Evolutionary conservation across 495 filamentous ascomycete species (phyloP).

Genomic region (Penicillium argentinense): DNA sequence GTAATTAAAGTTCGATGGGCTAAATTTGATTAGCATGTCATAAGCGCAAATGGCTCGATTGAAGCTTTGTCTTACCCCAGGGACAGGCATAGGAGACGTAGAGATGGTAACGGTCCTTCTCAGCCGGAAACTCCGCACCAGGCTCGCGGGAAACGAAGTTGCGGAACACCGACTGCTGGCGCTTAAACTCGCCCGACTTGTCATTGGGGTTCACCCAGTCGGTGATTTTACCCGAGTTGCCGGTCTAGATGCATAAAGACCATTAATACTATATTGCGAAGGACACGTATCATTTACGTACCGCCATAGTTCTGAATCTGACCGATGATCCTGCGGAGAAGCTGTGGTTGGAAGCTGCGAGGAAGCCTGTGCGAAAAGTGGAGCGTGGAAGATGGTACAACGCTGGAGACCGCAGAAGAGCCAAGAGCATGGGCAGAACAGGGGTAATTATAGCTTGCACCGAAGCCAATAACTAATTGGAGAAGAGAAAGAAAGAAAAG

Average conservation of each 20-base stretch:
- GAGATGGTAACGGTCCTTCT: slow-evolving; percentile 68
- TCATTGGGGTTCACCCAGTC: slow-evolving; percentile 77
- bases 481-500: slow-evolving; percentile 6
- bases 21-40: slow-evolving; percentile 19
- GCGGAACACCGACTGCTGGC: slow-evolving; percentile 68
- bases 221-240: slow-evolving; percentile 58
- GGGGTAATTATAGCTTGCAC: slow-evolving; percentile 12
- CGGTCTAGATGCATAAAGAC: slow-evolving; percentile 24
- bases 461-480: not conserved
- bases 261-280: not conserved
- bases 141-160: slow-evolving; percentile 66
- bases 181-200: slow-evolving; percentile 87
- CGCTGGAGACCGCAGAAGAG: slow-evolving; percentile 23
- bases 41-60: not conserved
- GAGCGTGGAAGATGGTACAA: slow-evolving; percentile 20
- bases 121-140: slow-evolving; percentile 62
- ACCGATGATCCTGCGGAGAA: slow-evolving; percentile 21
- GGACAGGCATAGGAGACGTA: slow-evolving; percentile 75
- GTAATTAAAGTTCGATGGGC: slow-evolving; percentile 68
- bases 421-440: slow-evolving; percentile 30
- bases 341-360: slow-evolving; percentile 17
- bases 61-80: slow-evolving; percentile 52
- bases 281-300: slow-evolving; percentile 16
- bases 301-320: slow-evolving; percentile 39
- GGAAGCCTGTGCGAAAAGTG: slow-evolving; percentile 12